These are phyloP conservation scores for Aspergillus sp. DNA, from an alignment of 2,329 filamentous ascomycete species.

Conservation along the genomic window DNA sequence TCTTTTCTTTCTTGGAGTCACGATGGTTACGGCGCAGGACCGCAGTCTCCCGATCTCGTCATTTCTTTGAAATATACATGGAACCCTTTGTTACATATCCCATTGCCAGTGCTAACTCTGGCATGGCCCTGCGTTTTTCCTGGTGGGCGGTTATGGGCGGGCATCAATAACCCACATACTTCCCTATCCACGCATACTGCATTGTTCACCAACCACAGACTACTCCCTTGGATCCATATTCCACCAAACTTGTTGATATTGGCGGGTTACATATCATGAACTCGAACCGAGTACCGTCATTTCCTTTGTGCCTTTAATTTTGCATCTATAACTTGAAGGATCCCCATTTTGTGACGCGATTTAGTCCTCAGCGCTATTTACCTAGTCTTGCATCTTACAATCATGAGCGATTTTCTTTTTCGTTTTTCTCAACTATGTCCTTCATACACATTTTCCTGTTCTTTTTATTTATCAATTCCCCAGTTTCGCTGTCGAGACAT, in stretches of 20 bases:
- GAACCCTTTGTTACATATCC: constrained; percentile 10
- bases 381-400: constrained; percentile 26
- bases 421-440: not conserved
- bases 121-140: constrained; percentile 16
- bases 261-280: constrained; percentile 19
- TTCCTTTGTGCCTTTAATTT: constrained; percentile 18
- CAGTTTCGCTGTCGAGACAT: not conserved
- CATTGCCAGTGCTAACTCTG: constrained; percentile 9
- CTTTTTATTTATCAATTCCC: not conserved
- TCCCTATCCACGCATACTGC: constrained; percentile 9
- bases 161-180: constrained; percentile 16
- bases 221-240: constrained; percentile 8
- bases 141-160: not conserved
- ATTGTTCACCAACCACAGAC: not conserved
- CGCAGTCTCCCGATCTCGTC: constrained; percentile 13
- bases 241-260: constrained; percentile 18
- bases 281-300: constrained; percentile 13
- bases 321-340: constrained; percentile 19
- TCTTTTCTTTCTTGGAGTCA: not conserved
- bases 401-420: constrained; percentile 24
- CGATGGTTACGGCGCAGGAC: constrained; percentile 15
- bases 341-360: constrained; percentile 21
- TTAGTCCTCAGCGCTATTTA: constrained; percentile 16
- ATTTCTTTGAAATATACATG: constrained; percentile 13
- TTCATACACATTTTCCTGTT: not conserved